Evolutionary conservation across 2,329 filamentous ascomycete genomes (phyloP).

Genomic region (Diaporthe velutina): DNA sequence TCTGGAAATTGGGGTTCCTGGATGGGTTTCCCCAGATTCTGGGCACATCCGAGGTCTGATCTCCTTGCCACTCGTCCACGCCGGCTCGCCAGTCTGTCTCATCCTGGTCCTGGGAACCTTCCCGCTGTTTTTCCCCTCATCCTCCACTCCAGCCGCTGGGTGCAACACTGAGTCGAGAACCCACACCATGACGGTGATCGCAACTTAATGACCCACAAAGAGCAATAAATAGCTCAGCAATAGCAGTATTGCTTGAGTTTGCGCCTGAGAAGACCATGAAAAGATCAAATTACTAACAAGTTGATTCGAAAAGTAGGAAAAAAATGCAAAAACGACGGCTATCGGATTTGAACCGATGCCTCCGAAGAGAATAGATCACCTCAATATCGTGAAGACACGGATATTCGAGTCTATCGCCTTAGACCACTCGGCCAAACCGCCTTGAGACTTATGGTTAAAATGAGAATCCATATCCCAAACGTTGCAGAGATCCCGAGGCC

Average conservation of each 20-base stretch:
- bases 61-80: neutral
- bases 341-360: slow-evolving; percentile 38
- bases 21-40: slow-evolving; percentile 26
- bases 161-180: neutral
- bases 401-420: slow-evolving; percentile 38
- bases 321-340: neutral
- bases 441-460: too few species aligned
- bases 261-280: too few species aligned
- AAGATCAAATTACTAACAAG: too few species aligned
- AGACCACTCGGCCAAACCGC: slow-evolving; percentile 37
- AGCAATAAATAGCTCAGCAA: neutral
- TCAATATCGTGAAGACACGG: neutral
- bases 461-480: too few species aligned
- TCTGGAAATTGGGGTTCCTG: neutral
- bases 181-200: neutral
- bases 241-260: neutral
- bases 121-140: neutral
- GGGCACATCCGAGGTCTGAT: neutral
- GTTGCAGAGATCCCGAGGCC: too few species aligned
- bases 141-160: neutral
- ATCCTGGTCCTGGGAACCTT: neutral
- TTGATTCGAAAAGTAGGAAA: neutral
- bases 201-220: neutral
- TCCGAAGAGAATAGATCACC: slow-evolving; percentile 38
- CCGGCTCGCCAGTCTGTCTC: too few species aligned